Evolutionary conservation across 108 stramenopile genomes (phyloP), one percentile per base, ranked within the genome.

Genomic region (Fistulifera pelliculosa): DNA sequence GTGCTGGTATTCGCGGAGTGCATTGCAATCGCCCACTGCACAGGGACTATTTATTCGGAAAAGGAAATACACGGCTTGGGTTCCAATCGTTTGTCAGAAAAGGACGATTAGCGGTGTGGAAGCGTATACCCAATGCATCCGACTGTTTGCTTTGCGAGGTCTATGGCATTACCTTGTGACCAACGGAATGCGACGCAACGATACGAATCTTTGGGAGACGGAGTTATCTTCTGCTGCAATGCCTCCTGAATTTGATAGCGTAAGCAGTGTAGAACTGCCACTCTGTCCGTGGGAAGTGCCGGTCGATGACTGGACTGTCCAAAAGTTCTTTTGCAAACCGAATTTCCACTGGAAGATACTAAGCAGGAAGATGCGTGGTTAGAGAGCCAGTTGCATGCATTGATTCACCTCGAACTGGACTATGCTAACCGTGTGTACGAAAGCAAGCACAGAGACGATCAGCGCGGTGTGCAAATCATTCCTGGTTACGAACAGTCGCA

Each of bases 371-470:
- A 22, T 26, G 42, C 57, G 14, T 71, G 70, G 75, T 8, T 55
- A 1, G 38, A 55, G 16, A 19, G 11, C 6, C 16, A 17, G 7
- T 21, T 45, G 6, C 4, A 11, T 3, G 6, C 21, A 3, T 21
- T 45, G 44, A 41, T 75, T 1, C 60, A 85, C 10, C 43, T 92
- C 27, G 86, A 92, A 47, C 42, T 77, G 13, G 74, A 80, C 39
- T 69, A 80, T 52, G 81, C 84, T 11, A 49, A 52, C 23, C 68
- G 69, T 1, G 77, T 94, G 13, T 68, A 65, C 54, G 53, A 71
- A 31, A 72, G 77, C 53, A 94, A 94, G 45, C 41, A 70, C 24
- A 74, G 87, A 45, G 93, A 94, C 51, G 93, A 94, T 43, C 39
- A 16, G 16, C 68, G 89, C 16, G 93, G 93, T 16, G 71, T 69